Evolutionary conservation across 495 filamentous ascomycete genomes (phyloP).

Genomic region (Penicillium simplicissimum): DNA sequence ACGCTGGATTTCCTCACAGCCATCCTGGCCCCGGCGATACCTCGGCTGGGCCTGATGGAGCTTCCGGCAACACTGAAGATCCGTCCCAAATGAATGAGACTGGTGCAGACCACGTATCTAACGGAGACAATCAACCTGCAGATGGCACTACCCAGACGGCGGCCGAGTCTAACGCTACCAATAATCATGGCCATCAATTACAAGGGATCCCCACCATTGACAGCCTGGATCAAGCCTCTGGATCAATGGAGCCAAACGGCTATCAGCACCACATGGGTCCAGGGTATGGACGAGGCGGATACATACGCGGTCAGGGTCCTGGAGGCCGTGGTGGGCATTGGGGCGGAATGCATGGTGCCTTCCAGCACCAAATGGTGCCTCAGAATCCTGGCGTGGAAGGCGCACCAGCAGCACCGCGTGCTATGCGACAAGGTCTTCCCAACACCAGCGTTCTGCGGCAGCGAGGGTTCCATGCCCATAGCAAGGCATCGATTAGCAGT

Average conservation of each 20-base stretch:
- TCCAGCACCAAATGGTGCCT: conserved; percentile 37
- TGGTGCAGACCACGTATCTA: conserved; percentile 23
- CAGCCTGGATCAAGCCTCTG: conserved; percentile 37
- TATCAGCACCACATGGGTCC: conserved; percentile 29
- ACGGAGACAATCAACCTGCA: neutral
- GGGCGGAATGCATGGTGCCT: conserved; percentile 22
- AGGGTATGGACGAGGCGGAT: conserved; percentile 42
- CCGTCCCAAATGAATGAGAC: conserved; percentile 6
- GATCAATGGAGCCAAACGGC: conserved; percentile 22
- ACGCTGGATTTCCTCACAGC: conserved; percentile 29
- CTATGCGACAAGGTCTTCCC: conserved; percentile 82
- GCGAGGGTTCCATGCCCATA: conserved; percentile 36
- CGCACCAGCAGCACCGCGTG: conserved; percentile 90
- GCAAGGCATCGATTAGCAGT: conserved; percentile 30
- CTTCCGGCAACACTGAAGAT: conserved; percentile 5
- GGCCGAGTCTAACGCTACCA: conserved; percentile 18
- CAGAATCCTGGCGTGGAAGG: conserved; percentile 65
- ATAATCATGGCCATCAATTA: conserved; percentile 25
- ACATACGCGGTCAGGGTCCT: conserved; percentile 28
- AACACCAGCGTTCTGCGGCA: conserved; percentile 64
- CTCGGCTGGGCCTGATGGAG: neutral
- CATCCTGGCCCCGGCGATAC: neutral
- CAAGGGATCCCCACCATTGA: conserved; percentile 51
- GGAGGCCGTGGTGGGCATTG: conserved; percentile 34
- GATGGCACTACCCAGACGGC: conserved; percentile 23